Conservation (phyloP, 208 protist species). For the Angomonas deanei region DNA sequence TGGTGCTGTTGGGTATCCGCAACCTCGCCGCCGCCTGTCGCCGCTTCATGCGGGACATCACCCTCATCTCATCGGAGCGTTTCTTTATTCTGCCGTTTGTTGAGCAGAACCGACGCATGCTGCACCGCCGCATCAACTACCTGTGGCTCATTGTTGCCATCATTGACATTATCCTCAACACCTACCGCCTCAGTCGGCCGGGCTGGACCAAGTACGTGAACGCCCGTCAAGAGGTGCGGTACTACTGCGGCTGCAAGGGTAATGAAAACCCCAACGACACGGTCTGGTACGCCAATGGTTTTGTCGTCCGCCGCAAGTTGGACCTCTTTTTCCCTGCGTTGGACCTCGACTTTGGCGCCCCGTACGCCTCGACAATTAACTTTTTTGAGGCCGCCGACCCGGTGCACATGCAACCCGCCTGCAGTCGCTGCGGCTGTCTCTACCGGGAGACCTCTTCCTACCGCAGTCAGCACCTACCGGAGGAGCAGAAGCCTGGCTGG, state of each 20-base stretch:
- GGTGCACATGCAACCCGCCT: constrained; percentile 51
- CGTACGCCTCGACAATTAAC: constrained; percentile 45
- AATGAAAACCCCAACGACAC: constrained; percentile 30
- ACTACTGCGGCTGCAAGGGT: constrained; percentile 51
- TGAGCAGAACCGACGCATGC: constrained; percentile 41
- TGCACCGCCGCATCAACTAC: constrained; percentile 54
- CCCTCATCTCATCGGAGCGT: constrained; percentile 60
- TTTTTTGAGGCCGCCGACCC: constrained; percentile 83
- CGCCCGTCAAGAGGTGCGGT: constrained; percentile 46
- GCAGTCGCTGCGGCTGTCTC: constrained; percentile 65
- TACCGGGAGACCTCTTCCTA: constrained; percentile 23
- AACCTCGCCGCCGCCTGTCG: constrained; percentile 57
- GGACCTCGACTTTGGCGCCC: constrained; percentile 80
- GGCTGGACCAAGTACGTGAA: constrained; percentile 76
- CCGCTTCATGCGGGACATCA: constrained; percentile 66
- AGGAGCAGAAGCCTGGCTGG: constrained; percentile 31
- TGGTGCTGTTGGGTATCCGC: constrained; percentile 66
- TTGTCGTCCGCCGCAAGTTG: constrained; percentile 51
- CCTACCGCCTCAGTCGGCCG: constrained; percentile 44
- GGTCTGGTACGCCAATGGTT: constrained; percentile 36
- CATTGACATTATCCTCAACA: constrained; percentile 79
- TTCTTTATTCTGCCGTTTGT: constrained; percentile 45
- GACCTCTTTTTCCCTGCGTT: constrained; percentile 69
- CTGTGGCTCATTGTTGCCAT: constrained; percentile 62
- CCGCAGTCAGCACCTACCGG: constrained; percentile 3